Percentiles rank a stretch among this genome's conserved stretches.
These are phyloP conservation scores for Debaryomyces subglobosus DNA, from an alignment of 1,139 yeast species.

Conservation along the genomic window DNA sequence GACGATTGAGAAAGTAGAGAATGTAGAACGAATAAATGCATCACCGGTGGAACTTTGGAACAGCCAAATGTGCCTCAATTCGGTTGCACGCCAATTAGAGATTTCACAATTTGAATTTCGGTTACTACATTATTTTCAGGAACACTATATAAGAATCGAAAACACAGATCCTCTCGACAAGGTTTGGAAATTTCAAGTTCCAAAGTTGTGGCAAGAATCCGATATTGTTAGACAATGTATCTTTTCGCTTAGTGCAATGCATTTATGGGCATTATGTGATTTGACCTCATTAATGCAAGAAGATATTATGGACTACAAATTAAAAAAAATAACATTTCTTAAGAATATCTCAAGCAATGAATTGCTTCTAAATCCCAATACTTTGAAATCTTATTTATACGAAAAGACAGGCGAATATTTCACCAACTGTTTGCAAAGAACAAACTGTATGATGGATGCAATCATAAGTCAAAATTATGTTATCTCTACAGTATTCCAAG, in stretches of 20 bases:
- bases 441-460: slow-evolving; percentile 20
- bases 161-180: neutral
- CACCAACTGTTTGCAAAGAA: slow-evolving; percentile 7
- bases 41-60: neutral
- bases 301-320: neutral
- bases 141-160: neutral
- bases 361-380: slow-evolving; percentile 35
- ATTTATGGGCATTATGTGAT: slow-evolving; percentile 7
- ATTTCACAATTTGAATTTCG: slow-evolving; percentile 9
- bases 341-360: slow-evolving; percentile 30
- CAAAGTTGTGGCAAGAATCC: slow-evolving; percentile 11
- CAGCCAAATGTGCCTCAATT: slow-evolving; percentile 7
- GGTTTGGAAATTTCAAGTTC: slow-evolving; percentile 9
- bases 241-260: slow-evolving; percentile 8
- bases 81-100: slow-evolving; percentile 4
- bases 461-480: slow-evolving; percentile 10
- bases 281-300: slow-evolving; percentile 1
- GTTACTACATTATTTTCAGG: slow-evolving; percentile 10
- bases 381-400: slow-evolving; percentile 29
- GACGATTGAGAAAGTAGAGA: neutral
- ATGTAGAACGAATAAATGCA: neutral
- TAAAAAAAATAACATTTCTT: slow-evolving; percentile 21
- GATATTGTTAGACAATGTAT: slow-evolving; percentile 9
- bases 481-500: slow-evolving; percentile 4
- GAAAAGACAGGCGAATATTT: slow-evolving; percentile 12